Base-by-base conservation (phyloP, 2,329 filamentous ascomycete genomes). In the Cytospora chrysosperma region DNA sequence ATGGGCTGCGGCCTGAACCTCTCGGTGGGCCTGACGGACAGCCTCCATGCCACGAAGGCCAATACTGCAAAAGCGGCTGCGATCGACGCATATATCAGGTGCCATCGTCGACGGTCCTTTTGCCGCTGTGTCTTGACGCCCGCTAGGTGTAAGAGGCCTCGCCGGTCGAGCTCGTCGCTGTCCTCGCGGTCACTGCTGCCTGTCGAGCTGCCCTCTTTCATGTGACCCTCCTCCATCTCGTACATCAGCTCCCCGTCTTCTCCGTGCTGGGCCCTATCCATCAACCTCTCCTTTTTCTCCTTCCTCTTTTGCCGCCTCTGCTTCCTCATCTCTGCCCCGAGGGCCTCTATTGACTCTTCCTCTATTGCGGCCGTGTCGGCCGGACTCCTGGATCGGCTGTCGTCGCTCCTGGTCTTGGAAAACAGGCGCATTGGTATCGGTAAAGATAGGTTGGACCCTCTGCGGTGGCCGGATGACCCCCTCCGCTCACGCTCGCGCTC, bases 191-290 rank as follows among this genome's bases (percentile, higher is more conserved):
- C 78, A 79, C 82, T 87, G 74, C 84, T 88, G 40, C 85, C 85
- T 0, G 85, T 87, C 7, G 79, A 81, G 72, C 84, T 90, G 60
- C 88, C 88, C 55, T 89, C 87, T 65, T 83, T 86, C 71, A 90
- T 83, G 2, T 82, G 85, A 1, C 92, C 92, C 72, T 93, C 89
- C 75, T 97, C 93, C 89, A 94, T 92, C 77, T 95, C 91, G 74
- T 92, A 93, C 88, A 96, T 91, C 71, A 96, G 79, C 74, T 88
- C 85, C 43, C 89, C 88, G 68, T 91, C 86, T 72, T 92, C 90
- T 61, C 87, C 87, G 65, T 86, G 75, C 28, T 79, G 79, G 4
- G 85, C 85, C 59, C 83, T 78, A 61, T 80, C 78, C 69, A 81
- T 75, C 72, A 84, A 74, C 67, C 76, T 79, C 66, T 82, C 81